phyloP scores from a whole-genome alignment of 202 grass and related monocot genomes.

The Digitaria exilis region DNA sequence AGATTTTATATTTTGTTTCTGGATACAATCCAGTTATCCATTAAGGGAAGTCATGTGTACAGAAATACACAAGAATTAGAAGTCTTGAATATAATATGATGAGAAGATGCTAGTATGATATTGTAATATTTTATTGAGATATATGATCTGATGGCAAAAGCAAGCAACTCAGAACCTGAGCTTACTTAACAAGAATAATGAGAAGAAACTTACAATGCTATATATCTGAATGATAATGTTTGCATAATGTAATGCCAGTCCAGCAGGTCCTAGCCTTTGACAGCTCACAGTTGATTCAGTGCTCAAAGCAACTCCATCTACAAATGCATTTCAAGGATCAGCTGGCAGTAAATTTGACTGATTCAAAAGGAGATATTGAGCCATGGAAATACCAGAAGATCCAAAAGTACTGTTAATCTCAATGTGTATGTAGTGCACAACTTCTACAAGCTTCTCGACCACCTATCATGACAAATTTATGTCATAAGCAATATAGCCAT shows the following conservation, averaged over 20 bases:
- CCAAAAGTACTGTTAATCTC: slow-evolving; percentile 65
- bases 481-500: slow-evolving; percentile 35
- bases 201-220: slow-evolving; percentile 59
- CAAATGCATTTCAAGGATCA: slow-evolving; percentile 34
- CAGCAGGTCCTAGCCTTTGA: slow-evolving; percentile 66
- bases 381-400: slow-evolving; percentile 57
- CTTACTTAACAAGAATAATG: not conserved
- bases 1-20: slow-evolving; percentile 12
- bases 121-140: not conserved
- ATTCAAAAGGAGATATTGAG: slow-evolving; percentile 37
- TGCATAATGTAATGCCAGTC: slow-evolving; percentile 83
- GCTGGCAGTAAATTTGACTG: slow-evolving; percentile 11
- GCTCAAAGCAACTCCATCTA: slow-evolving; percentile 55
- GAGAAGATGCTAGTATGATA: not conserved
- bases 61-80: slow-evolving; percentile 7
- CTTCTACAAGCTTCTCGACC: slow-evolving; percentile 81
- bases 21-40: not conserved
- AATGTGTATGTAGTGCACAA: slow-evolving; percentile 78
- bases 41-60: not conserved
- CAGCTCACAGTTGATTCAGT: slow-evolving; percentile 41
- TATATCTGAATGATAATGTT: slow-evolving; percentile 87
- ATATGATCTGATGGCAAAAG: slow-evolving; percentile 8
- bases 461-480: slow-evolving; percentile 55
- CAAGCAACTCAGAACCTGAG: slow-evolving; percentile 23
- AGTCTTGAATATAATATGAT: not conserved